These are phyloP conservation scores for Sclerotinia trifoliorum DNA, from an alignment of 2,329 filamentous ascomycete species.

Conservation along the genomic window DNA sequence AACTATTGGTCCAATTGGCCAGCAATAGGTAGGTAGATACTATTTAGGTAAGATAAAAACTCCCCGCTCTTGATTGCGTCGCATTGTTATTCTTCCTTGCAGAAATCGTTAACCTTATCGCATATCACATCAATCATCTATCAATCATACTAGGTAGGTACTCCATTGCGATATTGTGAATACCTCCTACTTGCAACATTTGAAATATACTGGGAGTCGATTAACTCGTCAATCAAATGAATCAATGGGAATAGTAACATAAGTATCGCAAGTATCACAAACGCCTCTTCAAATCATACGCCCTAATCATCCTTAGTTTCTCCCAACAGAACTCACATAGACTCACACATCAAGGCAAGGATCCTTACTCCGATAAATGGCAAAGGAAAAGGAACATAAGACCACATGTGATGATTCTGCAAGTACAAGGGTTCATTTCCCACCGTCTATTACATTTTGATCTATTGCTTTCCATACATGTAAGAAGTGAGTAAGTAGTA, in stretches of 20 bases:
- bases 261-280: not conserved
- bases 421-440: constrained; percentile 25
- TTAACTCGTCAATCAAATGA: not conserved
- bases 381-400: not conserved
- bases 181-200: too few relatives aligned
- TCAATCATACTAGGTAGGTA: too few relatives aligned
- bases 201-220: too few relatives aligned
- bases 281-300: not conserved
- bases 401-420: constrained; percentile 26
- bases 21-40: not conserved
- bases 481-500: constrained; percentile 4
- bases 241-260: not conserved
- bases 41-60: not conserved
- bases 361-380: not conserved
- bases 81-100: not conserved
- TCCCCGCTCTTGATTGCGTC: constrained; percentile 7
- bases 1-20: not conserved
- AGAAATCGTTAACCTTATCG: not conserved
- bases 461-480: constrained; percentile 13
- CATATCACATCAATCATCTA: not conserved
- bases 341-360: constrained; percentile 6
- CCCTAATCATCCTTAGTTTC: not conserved
- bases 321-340: not conserved
- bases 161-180: too few relatives aligned
- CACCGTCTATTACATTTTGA: constrained; percentile 10